phyloP scores from a whole-genome alignment of 495 filamentous ascomycete species.

The Pyronema domesticum region DNA sequence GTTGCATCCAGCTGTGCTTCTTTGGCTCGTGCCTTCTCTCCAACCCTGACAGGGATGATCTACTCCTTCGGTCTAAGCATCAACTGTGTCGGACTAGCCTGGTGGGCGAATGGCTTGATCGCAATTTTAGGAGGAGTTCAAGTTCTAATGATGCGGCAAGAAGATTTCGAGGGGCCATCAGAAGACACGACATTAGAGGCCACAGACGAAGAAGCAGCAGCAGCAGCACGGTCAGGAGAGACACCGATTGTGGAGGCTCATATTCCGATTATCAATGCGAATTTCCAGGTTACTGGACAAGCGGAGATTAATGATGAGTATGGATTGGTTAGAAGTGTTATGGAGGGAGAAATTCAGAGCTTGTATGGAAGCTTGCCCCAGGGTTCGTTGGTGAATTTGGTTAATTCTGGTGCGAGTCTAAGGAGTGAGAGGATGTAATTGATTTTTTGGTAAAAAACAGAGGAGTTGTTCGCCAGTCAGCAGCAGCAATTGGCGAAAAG shows the following conservation, averaged over 20 bases:
- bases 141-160: conserved; percentile 14
- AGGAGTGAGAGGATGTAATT: too few species aligned
- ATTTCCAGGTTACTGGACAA: neutral
- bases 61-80: conserved; percentile 61
- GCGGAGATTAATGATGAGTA: neutral
- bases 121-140: conserved; percentile 49
- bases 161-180: conserved; percentile 4
- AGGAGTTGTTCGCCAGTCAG: too few species aligned
- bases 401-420: too few species aligned
- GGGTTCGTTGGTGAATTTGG: neutral
- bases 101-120: conserved; percentile 74
- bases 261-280: neutral
- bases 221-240: neutral
- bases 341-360: neutral
- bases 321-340: neutral
- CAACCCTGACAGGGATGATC: conserved; percentile 68
- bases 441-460: too few species aligned
- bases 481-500: too few species aligned
- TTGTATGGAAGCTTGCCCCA: neutral
- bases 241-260: neutral
- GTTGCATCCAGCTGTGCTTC: conserved; percentile 82
- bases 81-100: conserved; percentile 71
- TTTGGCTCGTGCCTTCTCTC: conserved; percentile 69
- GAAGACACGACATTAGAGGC: conserved; percentile 11
- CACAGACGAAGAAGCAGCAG: conserved; percentile 13